Evolutionary conservation across 805 yeast genomes (phyloP).

Genomic region (Kregervanrija delftensis): DNA sequence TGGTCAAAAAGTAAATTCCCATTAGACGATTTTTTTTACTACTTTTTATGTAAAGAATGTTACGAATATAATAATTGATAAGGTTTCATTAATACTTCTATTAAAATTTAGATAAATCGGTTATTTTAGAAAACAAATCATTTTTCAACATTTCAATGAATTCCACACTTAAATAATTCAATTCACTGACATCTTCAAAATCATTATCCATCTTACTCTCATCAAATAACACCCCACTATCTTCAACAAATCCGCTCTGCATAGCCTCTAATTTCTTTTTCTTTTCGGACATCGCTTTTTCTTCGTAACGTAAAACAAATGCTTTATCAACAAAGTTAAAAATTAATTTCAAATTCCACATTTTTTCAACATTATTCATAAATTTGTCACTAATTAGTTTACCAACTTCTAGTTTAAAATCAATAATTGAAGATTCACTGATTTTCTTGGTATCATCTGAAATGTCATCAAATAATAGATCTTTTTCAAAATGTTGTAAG

Average conservation of each 20-base stretch:
- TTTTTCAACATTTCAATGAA: constrained; percentile 49
- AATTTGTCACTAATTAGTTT: constrained; percentile 35
- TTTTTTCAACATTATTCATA: constrained; percentile 37
- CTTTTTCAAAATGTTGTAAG: constrained; percentile 18
- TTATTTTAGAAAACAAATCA: constrained; percentile 28
- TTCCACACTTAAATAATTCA: constrained; percentile 40
- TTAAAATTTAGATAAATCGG: not conserved
- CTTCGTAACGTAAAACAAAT: constrained; percentile 9
- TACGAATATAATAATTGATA: not conserved
- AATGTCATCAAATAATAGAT: constrained; percentile 8
- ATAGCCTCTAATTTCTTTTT: not conserved
- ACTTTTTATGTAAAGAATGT: not conserved
- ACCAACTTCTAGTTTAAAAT: constrained; percentile 47
- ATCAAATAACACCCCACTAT: not conserved
- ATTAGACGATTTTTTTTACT: not conserved
- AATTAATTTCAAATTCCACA: constrained; percentile 57
- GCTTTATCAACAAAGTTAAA: constrained; percentile 51
- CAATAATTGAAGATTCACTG: constrained; percentile 40
- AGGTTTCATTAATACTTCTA: not conserved
- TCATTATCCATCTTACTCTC: constrained; percentile 1
- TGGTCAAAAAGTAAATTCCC: not conserved
- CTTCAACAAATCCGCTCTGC: constrained; percentile 8
- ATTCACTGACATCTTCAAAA: constrained; percentile 17
- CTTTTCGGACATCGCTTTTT: not conserved
- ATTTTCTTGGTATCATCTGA: constrained; percentile 11